phyloP scores from a whole-genome alignment of 108 stramenopile genomes.

The Licmophora abbreviata region DNA sequence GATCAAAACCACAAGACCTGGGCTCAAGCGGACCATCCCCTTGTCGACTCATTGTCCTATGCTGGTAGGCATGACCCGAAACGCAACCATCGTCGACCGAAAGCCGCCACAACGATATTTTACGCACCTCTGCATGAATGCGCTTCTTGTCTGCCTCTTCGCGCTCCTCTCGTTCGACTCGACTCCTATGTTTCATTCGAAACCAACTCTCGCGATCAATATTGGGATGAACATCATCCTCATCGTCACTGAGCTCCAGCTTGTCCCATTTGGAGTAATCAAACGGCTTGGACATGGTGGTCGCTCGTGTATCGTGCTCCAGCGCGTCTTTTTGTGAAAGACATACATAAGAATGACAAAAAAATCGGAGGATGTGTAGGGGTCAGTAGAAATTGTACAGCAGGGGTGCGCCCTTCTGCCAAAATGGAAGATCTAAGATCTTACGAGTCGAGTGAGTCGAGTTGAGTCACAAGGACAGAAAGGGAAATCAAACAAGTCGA shows the following conservation, averaged over 20 bases:
- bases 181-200: slow-evolving; percentile 89
- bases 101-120: background rate
- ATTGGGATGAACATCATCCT: slow-evolving; percentile 98
- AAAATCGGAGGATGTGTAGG: background rate
- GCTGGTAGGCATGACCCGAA: no score
- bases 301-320: no score
- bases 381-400: no score
- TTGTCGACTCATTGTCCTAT: no score
- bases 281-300: slow-evolving; percentile 81
- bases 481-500: no score
- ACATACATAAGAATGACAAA: background rate
- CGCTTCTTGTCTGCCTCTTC: slow-evolving; percentile 84
- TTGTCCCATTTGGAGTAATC: slow-evolving; percentile 99
- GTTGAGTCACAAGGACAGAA: no score
- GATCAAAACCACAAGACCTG: no score
- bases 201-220: slow-evolving; percentile 97
- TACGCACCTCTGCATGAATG: slow-evolving; percentile 64
- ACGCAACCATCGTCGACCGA: background rate
- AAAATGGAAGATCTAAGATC: no score
- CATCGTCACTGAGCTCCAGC: slow-evolving; percentile 95
- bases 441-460: no score
- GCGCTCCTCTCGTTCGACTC: slow-evolving; percentile 89
- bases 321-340: background rate
- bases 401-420: no score
- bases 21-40: no score